Evolutionary conservation across 495 filamentous ascomycete species (phyloP), one percentile per base, ranked within the genome.

Genomic region (Recurvomyces mirabilis): DNA sequence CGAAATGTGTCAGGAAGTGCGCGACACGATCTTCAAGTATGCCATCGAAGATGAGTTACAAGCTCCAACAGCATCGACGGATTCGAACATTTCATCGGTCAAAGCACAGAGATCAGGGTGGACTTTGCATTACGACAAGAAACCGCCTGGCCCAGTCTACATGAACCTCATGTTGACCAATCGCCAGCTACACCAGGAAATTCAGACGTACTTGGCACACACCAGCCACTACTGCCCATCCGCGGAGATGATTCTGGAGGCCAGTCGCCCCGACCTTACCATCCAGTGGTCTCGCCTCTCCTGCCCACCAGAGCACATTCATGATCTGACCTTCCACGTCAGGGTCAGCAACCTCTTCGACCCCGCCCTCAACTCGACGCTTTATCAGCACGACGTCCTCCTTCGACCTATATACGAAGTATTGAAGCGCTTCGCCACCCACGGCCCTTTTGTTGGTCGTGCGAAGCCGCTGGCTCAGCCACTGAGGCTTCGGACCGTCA

Each of bases 341-440:
- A 34, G 29, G 28, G 11, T 48, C 14, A 18, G 19, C 28, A 30
- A 36, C 1, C 25, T 41, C 6, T 48, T 30, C 30, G 37, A 48
- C 21, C 38, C 46, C 1, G 29, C 10, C 4, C 36, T 41, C 26
- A 42, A 23, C 18, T n/a, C 26, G 26, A 20, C 38, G 7, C 46
- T 5, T 11, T 14, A 18, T 4, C 38, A 29, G 4, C 29, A 23
- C 13, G 24, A 41, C n/a, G 28, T 39, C 18, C 15, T 48, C 9
- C 20, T 42, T 7, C 29, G 14, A 5, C 23, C 38, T n/a, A 12
- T 48, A 18, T 41, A 20, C 46, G 29, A 42, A 3, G 17, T 42
- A 12, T 15, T 48, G 3, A 23, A 23, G 32, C 17, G 26, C 5
- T 48, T 29, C 24, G 11, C n/a, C 12, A 3, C 13, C 28, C 5